These are phyloP conservation scores for Pyrus communis DNA, from an alignment of 306 rosid species.

Conservation along the genomic window DNA sequence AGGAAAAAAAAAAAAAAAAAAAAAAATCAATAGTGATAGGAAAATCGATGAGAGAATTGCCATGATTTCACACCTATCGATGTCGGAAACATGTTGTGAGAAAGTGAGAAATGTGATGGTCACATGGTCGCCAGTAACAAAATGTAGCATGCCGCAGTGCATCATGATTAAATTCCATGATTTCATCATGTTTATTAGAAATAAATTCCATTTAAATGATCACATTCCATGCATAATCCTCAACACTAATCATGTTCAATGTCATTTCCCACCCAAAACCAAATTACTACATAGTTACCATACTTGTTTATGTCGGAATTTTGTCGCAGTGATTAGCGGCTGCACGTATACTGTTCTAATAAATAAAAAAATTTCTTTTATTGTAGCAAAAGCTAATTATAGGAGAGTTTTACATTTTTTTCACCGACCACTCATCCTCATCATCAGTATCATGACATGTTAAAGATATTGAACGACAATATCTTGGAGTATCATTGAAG, in stretches of 20 bases:
- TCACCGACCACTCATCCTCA: no score
- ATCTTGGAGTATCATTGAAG: no score
- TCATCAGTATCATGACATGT: no score
- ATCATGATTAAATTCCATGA: not conserved
- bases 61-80: slow-evolving; percentile 15
- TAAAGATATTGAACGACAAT: no score
- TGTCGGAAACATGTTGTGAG: slow-evolving; percentile 30
- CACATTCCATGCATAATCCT: slow-evolving; percentile 2
- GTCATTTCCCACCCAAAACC: slow-evolving; percentile 5
- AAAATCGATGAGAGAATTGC: not conserved
- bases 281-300: not conserved
- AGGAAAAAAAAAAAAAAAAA: no score
- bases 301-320: not conserved
- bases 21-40: not conserved
- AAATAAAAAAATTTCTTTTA: no score
- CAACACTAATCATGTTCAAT: slow-evolving; percentile 6
- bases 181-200: not conserved
- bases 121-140: slow-evolving; percentile 14
- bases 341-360: not conserved
- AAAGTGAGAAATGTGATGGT: slow-evolving; percentile 25
- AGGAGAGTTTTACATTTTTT: not conserved
- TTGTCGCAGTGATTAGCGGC: slow-evolving; percentile 17
- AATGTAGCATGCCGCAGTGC: slow-evolving; percentile 6
- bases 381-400: not conserved
- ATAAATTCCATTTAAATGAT: not conserved